Evolutionary conservation across 2,329 filamentous ascomycete species (phyloP), one percentile per base, ranked within the genome.

Genomic region (Curvularia hawaiiensis): DNA sequence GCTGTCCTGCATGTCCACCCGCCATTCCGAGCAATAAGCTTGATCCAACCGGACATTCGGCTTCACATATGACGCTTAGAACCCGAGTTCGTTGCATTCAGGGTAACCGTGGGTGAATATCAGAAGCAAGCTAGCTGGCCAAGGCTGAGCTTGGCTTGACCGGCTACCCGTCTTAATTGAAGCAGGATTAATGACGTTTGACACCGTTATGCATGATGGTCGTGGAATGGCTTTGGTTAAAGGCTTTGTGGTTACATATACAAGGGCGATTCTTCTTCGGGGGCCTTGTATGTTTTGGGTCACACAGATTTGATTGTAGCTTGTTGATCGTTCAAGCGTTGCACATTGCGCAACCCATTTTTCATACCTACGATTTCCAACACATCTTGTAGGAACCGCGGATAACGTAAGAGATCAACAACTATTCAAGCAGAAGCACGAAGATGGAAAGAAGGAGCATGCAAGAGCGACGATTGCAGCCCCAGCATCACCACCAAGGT

Each of bases 51-150:
- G 56, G 40, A 35, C 49, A 49, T 35, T 38, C 46, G 46, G 38
- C 52, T 44, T 56, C 28, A 39, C 28, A 33, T n/a, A 46, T 53
- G 43, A 58, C 52, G 48, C 51, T 41, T 45, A 33, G 33, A 58
- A 52, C 26, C 35, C 47, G 26, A 39, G 41, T 22, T 35, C 35
- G 18, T 56, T 4, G 30, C 43, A 35, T 55, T 54, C 58, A 45
- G 50, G 57, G 58, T 31, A 60, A 60, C 48, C 45, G 51, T 55
- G 54, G 47, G 5, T 58, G 57, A 60, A 60, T 50, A 62, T 62
- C 56, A 56, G 49, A 31, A 14, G 18, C 47, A 45, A 57, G 44
- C 54, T 58, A 58, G 49, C 47, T 49, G 44, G 48, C 24, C 39
- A 14, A 50, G 31, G 47, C 50, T 18, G 16, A 54, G 54, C 60